Percentiles rank a stretch among this genome's conserved stretches.
Conservation (phyloP, 202 grass and related monocot species). For the Zizania palustris region DNA sequence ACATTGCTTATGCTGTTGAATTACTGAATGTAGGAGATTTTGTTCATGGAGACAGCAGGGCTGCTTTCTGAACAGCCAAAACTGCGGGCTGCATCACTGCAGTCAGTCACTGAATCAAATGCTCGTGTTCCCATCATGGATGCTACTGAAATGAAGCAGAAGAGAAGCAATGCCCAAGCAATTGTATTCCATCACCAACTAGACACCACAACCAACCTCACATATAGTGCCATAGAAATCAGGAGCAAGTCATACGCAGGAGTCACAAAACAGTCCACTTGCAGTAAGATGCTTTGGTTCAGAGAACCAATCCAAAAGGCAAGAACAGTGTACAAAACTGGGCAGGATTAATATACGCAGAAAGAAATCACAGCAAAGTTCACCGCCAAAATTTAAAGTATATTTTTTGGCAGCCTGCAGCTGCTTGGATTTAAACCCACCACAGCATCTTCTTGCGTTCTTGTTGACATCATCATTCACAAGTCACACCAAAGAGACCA, state of each 20-base stretch:
- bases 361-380: conserved; percentile 26
- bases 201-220: conserved; percentile 22
- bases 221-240: conserved; percentile 34
- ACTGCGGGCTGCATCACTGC: conserved; percentile 9
- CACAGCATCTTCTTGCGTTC: conserved; percentile 28
- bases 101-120: not conserved
- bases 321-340: conserved; percentile 16
- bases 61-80: conserved; percentile 20
- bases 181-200: conserved; percentile 10
- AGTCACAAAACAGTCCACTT: conserved; percentile 34
- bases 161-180: conserved; percentile 12
- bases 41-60: not conserved
- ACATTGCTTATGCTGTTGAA: too few relatives aligned
- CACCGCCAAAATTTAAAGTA: conserved; percentile 36
- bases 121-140: conserved; percentile 12
- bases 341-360: conserved; percentile 10
- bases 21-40: not conserved
- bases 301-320: conserved; percentile 31
- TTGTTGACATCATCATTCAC: conserved; percentile 20
- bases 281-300: conserved; percentile 41
- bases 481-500: conserved; percentile 16
- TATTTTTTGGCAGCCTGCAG: conserved; percentile 30
- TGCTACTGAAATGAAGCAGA: conserved; percentile 3
- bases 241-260: conserved; percentile 17
- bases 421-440: conserved; percentile 38